Percentiles rank a stretch among this genome's conserved stretches.
Conservation (phyloP, 768 basidiomycete species). For the Asterophora lycoperdoides region DNA sequence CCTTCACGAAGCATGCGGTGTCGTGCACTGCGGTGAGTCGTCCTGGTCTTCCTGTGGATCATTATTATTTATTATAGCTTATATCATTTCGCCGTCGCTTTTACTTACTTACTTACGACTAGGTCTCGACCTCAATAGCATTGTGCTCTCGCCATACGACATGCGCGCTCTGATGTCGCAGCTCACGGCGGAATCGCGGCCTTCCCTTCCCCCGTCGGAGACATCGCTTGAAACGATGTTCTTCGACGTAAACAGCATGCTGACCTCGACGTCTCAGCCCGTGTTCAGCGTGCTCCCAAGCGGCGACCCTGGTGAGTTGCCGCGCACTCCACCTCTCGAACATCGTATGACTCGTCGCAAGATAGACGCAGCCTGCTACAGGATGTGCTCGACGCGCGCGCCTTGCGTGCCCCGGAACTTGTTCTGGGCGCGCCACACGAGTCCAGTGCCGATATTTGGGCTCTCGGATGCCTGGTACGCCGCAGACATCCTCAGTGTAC, state of each 20-base stretch:
- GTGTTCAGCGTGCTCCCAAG: conserved; percentile 7
- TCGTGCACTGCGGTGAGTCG: conserved; percentile 17
- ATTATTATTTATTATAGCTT: too few relatives aligned
- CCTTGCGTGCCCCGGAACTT: conserved; percentile 18
- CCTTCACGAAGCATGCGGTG: conserved; percentile 11
- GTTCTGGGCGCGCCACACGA: conserved; percentile 17
- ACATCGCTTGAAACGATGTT: conserved; percentile 6
- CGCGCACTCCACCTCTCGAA: too few relatives aligned
- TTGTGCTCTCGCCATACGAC: conserved; percentile 15
- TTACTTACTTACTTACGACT: background rate
- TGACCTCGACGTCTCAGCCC: conserved; percentile 5
- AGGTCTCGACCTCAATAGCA: conserved; percentile 20
- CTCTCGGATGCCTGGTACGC: conserved; percentile 22
- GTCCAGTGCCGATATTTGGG: conserved; percentile 20
- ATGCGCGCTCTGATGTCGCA: conserved; percentile 17
- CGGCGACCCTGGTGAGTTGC: conserved; percentile 2
- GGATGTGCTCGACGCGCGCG: background rate
- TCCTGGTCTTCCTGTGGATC: background rate
- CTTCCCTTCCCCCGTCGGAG: background rate
- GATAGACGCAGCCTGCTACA: background rate
- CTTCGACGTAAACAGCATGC: conserved; percentile 10
- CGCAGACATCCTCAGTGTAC: background rate
- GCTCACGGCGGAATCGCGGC: conserved; percentile 10
- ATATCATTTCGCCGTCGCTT: background rate
- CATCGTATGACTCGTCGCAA: background rate